Evolutionary conservation across 129 eudicot species (phyloP), one percentile per base, ranked within the genome.

Genomic region (Lactuca saligna): DNA sequence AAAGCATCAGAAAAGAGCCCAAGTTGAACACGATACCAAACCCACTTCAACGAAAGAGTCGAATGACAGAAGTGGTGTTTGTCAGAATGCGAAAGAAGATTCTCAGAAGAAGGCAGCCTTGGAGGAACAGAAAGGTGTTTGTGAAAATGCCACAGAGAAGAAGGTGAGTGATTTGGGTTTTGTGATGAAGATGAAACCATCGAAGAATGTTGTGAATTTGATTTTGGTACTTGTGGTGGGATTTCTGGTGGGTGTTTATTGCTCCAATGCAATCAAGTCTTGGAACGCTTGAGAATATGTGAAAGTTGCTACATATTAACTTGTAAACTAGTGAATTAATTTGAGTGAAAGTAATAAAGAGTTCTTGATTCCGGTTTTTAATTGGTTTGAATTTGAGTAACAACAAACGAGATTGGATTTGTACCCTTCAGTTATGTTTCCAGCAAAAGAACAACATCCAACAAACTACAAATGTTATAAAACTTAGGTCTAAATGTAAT

Each of bases 171-270:
- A 54, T 53, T 66, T 29, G 17, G 31, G n/a, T 11, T 1, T 62
- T 8, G 15, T 17, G 38, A 57, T 13, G 74, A 57, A 56, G 57
- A 0, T 42, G 66, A 57, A 56, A 31, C 65, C 25, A 3, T 70
- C 56, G 12, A 70, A 44, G 46, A 41, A 42, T 3, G 57, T 8
- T 8, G 54, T 70, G 65, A 29, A 12, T 31, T 56, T 13, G 9
- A 25, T 57, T 13, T 57, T 70, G 65, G 33, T 58, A 14, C 56
- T 70, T 57, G 74, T 70, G 12, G 33, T 42, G 31, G 74, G 74
- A 32, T 39, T 70, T 6, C 33, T 57, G 53, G 7, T 70, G 4
- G 74, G 65, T 5, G 46, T 70, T 41, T 70, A 57, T 57, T 57
- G 46, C 16, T 6, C 74, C 10, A 34, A 57, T 11, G 2, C 9